Conservation (phyloP, 2,329 filamentous ascomycete genomes). For the Elsinoe perseae region DNA sequence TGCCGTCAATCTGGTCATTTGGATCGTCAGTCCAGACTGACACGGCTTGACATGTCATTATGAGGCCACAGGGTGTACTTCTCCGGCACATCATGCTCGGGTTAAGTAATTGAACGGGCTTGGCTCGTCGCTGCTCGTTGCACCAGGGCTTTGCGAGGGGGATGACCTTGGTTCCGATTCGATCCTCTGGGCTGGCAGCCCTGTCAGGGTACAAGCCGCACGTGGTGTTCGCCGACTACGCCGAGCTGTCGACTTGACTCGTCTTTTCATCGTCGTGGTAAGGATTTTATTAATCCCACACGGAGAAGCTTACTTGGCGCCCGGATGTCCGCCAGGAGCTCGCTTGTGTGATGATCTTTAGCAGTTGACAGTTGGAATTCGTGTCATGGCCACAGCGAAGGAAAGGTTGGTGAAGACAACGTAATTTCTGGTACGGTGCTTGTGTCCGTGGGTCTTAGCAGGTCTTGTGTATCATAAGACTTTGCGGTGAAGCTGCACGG, state of each 20-base stretch:
- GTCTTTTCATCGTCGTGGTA: neutral
- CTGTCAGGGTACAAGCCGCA: conserved; percentile 3
- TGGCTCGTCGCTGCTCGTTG: neutral
- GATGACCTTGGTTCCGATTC: neutral
- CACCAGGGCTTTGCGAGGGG: neutral
- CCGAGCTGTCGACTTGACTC: conserved; percentile 3
- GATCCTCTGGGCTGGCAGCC: neutral
- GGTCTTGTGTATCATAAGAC: neutral
- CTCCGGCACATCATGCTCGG: neutral
- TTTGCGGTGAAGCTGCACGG: conserved; percentile 9
- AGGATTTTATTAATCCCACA: neutral
- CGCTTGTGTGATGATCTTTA: neutral
- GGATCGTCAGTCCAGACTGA: neutral
- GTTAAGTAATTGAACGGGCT: neutral
- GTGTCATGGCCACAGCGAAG: neutral
- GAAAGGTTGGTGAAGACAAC: neutral
- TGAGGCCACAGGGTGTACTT: neutral
- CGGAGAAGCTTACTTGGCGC: neutral
- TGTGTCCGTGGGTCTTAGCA: neutral
- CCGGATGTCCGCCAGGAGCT: neutral
- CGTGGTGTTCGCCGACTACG: neutral
- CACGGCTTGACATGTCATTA: neutral
- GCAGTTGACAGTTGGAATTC: neutral
- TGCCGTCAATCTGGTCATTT: neutral
- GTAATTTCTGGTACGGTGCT: neutral